Base-by-base conservation (phyloP, 306 rosid genomes). In the Morella rubra region DNA sequence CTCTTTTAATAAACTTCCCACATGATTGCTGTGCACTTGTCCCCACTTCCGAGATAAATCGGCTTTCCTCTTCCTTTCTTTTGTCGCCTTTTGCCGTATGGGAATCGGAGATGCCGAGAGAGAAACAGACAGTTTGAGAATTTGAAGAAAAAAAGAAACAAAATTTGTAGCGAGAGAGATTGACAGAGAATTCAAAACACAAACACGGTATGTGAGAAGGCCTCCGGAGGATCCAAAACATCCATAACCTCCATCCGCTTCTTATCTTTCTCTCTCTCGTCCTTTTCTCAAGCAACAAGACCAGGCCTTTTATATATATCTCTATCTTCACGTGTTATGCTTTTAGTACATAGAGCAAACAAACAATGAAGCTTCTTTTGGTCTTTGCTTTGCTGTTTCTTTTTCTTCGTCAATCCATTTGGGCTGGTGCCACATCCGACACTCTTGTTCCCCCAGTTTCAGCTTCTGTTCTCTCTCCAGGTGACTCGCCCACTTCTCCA, bases 371-470 rank as follows among this genome's bases (percentile, higher is more conserved):
- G 72, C 87, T 78, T 83, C 65, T 85, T 83, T 65, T 78, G 58
- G 11, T 71, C 72, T 12, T 69, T 69, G 73, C 74, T 76, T 53
- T 84, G 75, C 24, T 84, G 16, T 45, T 77, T 75, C 80, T 87
- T 49, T 71, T 81, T 73, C 85, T 82, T 75, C 80, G 55, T 76
- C 9, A 83, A 60, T 81, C 84, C 87, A 50, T 81, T 92, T 83
- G 72, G 49, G 80, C 79, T 79, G 77, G 69, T 82, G 84, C 91
- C 5, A 79, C 83, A 13, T 76, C 83, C 14, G 73, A 74, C 80
- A 81, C 90, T 45, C 80, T 42, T 69, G 81, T 77, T 81, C 7
- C 86, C 65, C 69, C 82, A 22, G 24, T 72, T 14, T 73, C 81
- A 14, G 76, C 76, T 73, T 70, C 81, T 59, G 68, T 60, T 75